phyloP scores from a whole-genome alignment of 768 basidiomycete genomes.

The Collybia sordida region DNA sequence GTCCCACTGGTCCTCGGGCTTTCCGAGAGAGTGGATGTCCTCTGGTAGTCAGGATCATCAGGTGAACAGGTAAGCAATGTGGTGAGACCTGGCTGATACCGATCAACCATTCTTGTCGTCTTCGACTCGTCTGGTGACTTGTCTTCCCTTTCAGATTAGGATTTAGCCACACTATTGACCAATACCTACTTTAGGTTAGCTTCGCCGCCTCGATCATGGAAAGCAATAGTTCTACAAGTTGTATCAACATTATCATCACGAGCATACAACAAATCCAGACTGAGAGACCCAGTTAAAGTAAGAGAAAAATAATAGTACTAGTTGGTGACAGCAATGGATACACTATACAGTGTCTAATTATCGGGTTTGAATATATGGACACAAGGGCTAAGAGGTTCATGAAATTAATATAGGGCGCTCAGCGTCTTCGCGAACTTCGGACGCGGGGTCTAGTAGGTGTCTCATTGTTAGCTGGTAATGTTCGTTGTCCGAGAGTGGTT shows the following conservation, averaged over 20 bases:
- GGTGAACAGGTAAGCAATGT: not conserved
- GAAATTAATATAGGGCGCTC: slow-evolving; percentile 4
- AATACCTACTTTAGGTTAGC: too few species aligned
- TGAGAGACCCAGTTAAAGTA: slow-evolving; percentile 4
- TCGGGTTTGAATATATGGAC: slow-evolving; percentile 2
- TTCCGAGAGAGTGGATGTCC: slow-evolving; percentile 4
- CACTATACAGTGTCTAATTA: slow-evolving; percentile 6
- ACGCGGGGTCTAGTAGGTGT: slow-evolving; percentile 64
- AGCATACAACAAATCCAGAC: not conserved
- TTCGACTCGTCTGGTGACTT: too few species aligned
- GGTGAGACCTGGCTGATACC: not conserved
- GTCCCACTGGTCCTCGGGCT: slow-evolving; percentile 13
- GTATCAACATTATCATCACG: too few species aligned
- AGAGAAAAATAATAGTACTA: slow-evolving; percentile 1
- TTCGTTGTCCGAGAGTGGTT: slow-evolving; percentile 29
- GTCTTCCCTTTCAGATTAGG: too few species aligned
- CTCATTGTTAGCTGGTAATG: slow-evolving; percentile 36
- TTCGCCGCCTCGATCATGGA: too few species aligned
- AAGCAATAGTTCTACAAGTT: too few species aligned
- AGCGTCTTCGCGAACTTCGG: slow-evolving; percentile 50
- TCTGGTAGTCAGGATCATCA: not conserved
- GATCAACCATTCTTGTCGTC: too few species aligned
- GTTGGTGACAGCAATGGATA: not conserved
- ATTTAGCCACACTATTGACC: too few species aligned
- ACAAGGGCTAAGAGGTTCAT: slow-evolving; percentile 1